phyloP scores from a whole-genome alignment of 2,329 filamentous ascomycete genomes.

The Claviceps pazoutovae region DNA sequence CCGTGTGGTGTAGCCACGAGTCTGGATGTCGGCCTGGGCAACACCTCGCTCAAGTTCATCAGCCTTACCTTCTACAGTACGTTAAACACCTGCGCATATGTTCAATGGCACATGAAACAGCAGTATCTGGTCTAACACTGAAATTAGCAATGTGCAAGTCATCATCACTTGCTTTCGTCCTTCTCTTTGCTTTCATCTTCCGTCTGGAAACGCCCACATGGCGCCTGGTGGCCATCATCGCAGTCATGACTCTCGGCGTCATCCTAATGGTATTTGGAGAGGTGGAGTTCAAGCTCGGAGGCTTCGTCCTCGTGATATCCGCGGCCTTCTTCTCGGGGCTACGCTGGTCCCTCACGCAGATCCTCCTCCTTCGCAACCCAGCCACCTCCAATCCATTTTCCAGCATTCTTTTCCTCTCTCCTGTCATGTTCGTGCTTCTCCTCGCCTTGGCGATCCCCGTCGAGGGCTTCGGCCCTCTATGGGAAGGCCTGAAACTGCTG shows the following conservation, averaged over 20 bases:
- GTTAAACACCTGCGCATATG: conserved; percentile 14
- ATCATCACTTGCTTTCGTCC: conserved; percentile 84
- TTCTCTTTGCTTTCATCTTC: conserved; percentile 90
- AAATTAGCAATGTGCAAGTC: conserved; percentile 87
- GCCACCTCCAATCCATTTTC: conserved; percentile 94
- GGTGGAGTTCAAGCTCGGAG: conserved; percentile 71
- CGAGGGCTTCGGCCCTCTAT: conserved; percentile 60
- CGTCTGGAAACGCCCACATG: conserved; percentile 77
- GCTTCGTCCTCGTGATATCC: conserved; percentile 84
- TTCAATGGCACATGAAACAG: neutral
- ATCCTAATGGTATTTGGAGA: conserved; percentile 98
- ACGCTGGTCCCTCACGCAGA: conserved; percentile 96
- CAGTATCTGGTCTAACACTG: conserved; percentile 10
- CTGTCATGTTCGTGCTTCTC: conserved; percentile 84
- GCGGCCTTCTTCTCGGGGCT: conserved; percentile 94
- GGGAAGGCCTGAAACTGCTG: conserved; percentile 50
- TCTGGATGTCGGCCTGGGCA: conserved; percentile 88
- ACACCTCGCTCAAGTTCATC: conserved; percentile 92
- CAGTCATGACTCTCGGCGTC: conserved; percentile 82
- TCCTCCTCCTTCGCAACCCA: conserved; percentile 82
- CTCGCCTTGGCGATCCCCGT: conserved; percentile 70
- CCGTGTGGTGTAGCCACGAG: conserved; percentile 89
- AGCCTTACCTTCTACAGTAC: conserved; percentile 88
- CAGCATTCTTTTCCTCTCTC: conserved; percentile 93
- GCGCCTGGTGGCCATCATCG: conserved; percentile 75